phyloP scores from a whole-genome alignment of 495 filamentous ascomycete species.

The Aspergillus haitiensis region DNA sequence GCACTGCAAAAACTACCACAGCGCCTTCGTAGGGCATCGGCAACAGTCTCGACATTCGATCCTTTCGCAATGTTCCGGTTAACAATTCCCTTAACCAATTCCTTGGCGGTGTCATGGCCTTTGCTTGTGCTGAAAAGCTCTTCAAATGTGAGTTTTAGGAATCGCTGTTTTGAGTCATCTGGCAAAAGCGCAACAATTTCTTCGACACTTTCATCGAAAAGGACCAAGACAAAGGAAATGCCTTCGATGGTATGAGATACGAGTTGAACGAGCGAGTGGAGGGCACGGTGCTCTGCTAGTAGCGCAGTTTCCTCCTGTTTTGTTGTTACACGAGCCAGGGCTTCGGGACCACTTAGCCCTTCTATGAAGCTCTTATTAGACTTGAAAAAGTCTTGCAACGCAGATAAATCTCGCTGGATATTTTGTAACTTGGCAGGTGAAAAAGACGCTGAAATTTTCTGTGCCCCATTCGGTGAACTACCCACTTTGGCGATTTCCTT shows the following conservation, averaged over 20 bases:
- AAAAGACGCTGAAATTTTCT: slow-evolving; percentile 53
- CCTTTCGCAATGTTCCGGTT: slow-evolving; percentile 95
- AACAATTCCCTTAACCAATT: slow-evolving; percentile 96
- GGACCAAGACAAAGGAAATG: slow-evolving; percentile 88
- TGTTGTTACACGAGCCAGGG: slow-evolving; percentile 64
- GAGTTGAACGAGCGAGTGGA: slow-evolving; percentile 79
- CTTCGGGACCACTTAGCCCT: slow-evolving; percentile 82
- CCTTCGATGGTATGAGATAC: slow-evolving; percentile 89
- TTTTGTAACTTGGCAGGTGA: slow-evolving; percentile 61
- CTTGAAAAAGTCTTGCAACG: slow-evolving; percentile 76
- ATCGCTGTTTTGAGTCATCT: slow-evolving; percentile 61
- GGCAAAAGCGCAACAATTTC: slow-evolving; percentile 85
- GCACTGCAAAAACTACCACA: slow-evolving; percentile 97
- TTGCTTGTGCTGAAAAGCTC: slow-evolving; percentile 73
- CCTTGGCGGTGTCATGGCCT: slow-evolving; percentile 90
- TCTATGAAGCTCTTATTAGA: slow-evolving; percentile 87
- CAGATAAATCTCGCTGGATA: slow-evolving; percentile 77
- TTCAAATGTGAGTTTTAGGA: slow-evolving; percentile 79
- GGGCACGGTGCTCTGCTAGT: slow-evolving; percentile 89
- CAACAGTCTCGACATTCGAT: slow-evolving; percentile 94
- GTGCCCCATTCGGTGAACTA: slow-evolving; percentile 58
- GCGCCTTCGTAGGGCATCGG: slow-evolving; percentile 82
- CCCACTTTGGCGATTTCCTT: slow-evolving; percentile 56
- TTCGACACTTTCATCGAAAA: slow-evolving; percentile 88
- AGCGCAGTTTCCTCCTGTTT: slow-evolving; percentile 86